Base-by-base conservation (phyloP, 306 rosid species). In the Dalbergia cochinchinensis region DNA sequence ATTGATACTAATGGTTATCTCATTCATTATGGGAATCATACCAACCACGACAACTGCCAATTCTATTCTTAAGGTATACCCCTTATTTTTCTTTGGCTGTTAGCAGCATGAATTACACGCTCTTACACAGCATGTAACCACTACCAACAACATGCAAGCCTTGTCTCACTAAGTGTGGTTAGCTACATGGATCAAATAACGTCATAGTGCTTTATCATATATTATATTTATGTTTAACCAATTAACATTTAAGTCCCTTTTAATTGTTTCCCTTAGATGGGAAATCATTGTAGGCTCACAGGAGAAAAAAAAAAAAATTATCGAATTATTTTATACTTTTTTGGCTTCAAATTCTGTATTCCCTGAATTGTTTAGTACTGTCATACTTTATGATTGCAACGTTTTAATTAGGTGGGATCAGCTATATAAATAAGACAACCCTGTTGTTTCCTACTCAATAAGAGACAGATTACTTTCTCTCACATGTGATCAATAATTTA, bases 1-100 rank as follows among this genome's bases (percentile, higher is more conserved):
- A 60, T 91, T 92, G 69, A 82, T 94, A 81, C 94, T 90, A 68
- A 92, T 92, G 99, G 92, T 91, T 78, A 90, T 95, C 91, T 94
- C 98, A 66, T 95, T 95, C 82, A 69, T 92, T 33, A 95, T 95
- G 99, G 99, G 98, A 75, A 82, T 95, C 77, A 76, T 95, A 62
- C 81, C 86, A 81, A 79, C 97, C 41, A 91, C 94, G 77, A 79
- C 42, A 78, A 89, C 80, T 63, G 88, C 91, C 70, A 95, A 95
- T 88, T 90, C 96, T 84, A 82, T 90, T 76, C 97, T 92, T n/a
- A 92, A 95, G 99, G 99, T 94, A 84, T 19, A 53, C 65, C 77
- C 74, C 8, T 78, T 44, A 19, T 26, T 74, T 57, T 65, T 62
- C 73, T 72, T 34, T 4, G 34, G 26, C 19, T 55, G 50, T 66